Conservation (phyloP, 2,329 filamentous ascomycete species). For the Claviceps digitariae region DNA sequence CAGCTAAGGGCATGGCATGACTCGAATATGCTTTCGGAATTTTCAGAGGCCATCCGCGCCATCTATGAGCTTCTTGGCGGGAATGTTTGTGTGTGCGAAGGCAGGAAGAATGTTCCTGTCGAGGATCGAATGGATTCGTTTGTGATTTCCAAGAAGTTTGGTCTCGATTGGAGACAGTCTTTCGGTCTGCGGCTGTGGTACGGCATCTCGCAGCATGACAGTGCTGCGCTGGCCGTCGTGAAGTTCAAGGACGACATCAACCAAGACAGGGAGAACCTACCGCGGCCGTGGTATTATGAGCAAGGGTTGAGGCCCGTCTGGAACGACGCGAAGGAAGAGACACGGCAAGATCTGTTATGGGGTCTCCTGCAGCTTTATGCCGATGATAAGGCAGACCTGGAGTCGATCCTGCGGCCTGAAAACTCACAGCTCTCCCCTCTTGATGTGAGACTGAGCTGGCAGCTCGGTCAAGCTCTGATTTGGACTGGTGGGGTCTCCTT, state of each 20-base stretch:
- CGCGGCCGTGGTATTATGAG: constrained; percentile 58
- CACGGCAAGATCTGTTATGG: constrained; percentile 70
- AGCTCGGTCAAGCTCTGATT: constrained; percentile 58
- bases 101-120: constrained; percentile 54
- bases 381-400: constrained; percentile 41
- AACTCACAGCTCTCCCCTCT: constrained; percentile 64
- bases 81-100: constrained; percentile 72
- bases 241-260: constrained; percentile 62
- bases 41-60: constrained; percentile 69
- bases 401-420: constrained; percentile 60
- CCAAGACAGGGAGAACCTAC: constrained; percentile 56
- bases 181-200: constrained; percentile 92
- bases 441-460: constrained; percentile 69
- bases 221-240: constrained; percentile 57
- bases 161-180: constrained; percentile 82
- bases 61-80: constrained; percentile 84
- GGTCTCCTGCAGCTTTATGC: constrained; percentile 73
- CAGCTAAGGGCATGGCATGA: constrained; percentile 79
- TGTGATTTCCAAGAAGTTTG: constrained; percentile 69
- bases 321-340: constrained; percentile 42
- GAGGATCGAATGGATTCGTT: constrained; percentile 77
- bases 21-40: constrained; percentile 73
- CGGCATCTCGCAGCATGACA: constrained; percentile 52
- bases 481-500: constrained; percentile 38
- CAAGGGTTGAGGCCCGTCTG: constrained; percentile 44